Conservation (phyloP, 2,329 filamentous ascomycete species). For the Colletotrichum spinosum region DNA sequence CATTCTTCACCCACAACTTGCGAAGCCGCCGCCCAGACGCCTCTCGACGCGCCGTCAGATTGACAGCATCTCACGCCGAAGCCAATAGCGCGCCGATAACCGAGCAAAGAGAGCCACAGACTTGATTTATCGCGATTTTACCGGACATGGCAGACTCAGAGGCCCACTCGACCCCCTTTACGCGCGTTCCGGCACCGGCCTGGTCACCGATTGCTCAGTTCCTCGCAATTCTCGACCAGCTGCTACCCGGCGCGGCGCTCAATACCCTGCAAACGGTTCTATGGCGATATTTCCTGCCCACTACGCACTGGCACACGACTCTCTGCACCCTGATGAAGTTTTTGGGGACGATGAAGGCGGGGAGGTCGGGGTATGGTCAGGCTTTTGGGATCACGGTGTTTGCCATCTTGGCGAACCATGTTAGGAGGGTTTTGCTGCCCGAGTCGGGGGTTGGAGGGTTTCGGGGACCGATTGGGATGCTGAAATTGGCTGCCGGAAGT, state of each 20-base stretch:
- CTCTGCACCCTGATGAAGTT: not conserved
- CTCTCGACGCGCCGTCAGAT: not conserved
- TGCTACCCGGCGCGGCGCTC: not conserved
- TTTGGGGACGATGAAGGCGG: not conserved
- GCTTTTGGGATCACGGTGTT: constrained; percentile 44
- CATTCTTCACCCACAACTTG: too few species aligned
- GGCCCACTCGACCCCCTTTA: not conserved
- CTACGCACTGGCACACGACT: not conserved
- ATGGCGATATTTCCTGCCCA: not conserved
- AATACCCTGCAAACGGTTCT: not conserved
- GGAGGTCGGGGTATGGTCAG: constrained; percentile 6
- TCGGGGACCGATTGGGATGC: constrained; percentile 46
- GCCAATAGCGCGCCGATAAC: not conserved
- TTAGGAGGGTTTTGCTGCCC: constrained; percentile 48
- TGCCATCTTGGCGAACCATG: constrained; percentile 54
- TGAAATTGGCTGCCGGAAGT: constrained; percentile 50
- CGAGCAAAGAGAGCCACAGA: too few species aligned
- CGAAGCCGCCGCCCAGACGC: too few species aligned
- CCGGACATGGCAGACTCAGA: not conserved
- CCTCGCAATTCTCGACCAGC: too few species aligned
- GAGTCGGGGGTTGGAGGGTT: constrained; percentile 46
- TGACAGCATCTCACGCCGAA: not conserved
- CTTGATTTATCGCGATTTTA: not conserved
- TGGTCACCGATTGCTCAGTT: too few species aligned
- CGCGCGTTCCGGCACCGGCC: not conserved